Base-by-base conservation (phyloP, 345 rosid genomes). In the Syzygium aromaticum region DNA sequence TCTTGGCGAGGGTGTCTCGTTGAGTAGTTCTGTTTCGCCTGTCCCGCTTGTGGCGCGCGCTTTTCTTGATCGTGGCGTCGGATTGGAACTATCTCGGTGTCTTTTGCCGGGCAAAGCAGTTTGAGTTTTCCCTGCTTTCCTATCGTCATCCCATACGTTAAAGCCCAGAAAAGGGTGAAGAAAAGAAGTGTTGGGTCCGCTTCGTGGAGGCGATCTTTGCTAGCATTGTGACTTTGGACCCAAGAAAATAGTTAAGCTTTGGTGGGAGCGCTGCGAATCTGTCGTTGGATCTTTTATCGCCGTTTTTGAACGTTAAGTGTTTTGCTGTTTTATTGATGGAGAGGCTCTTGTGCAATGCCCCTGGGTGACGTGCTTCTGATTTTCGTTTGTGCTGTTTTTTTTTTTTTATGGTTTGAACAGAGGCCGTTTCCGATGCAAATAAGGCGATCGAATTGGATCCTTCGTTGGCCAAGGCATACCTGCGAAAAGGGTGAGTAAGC, bases 351-450 rank as follows among this genome's bases (percentile, higher is more conserved):
- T 19, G 49, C 82, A 73, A 38, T 73, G 82, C 82, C 8, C 8
- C 49, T 73, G 49, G 82, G 2, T 38, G 49, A 73, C 82, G 49
- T 1, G 49, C 27, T 73, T 38, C 82, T 73, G 27, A 73, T 73
- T 73, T 8, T 33, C 49, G 25, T 73, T 73, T 73, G 10, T 73
- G 80, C 80, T 59, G 16, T 59, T 43, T 43, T 53, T 40, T 80
- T 28, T n/a, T 43, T 53, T 40, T 80, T 28, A 21, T 33, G 11
- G 22, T 51, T 85, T 88, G 89, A 90, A 89, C 93, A 96, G 98
- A 95, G 91, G 98, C 98, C 52, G 93, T 95, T 89, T 93, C 89
- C 38, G 98, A 95, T 93, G 95, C 98, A 0, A 92, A 90, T 88
- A 92, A 89, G 88, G 98, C 98, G n/a, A 94, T 96, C 52, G 91